Base-by-base conservation (phyloP, 225 moss, liverwort and hornwort genomes). In the Climacium dendroides region DNA sequence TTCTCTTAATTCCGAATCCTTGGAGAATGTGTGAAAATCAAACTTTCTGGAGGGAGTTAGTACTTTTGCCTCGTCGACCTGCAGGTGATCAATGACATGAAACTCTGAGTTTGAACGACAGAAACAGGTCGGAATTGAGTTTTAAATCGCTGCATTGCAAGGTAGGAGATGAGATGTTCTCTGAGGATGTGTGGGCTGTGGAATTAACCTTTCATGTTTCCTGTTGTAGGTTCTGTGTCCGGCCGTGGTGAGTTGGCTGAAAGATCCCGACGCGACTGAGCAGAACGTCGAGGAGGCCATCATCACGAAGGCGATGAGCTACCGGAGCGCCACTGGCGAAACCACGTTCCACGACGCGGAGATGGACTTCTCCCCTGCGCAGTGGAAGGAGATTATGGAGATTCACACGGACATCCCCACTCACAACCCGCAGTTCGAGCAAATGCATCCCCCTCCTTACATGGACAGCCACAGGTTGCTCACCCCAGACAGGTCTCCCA, bases 321-420 rank as follows among this genome's bases (percentile, higher is more conserved):
- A 87, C 66, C 86, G 86, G 23, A 85, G 81, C 54, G 77, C 53
- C 8, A 87, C 73, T 3, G 90, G 86, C 25, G 92, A 92, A 80
- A 88, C 88, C 19, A 87, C 89, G 30, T 91, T 91, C 65, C 91
- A 91, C 80, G 91, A 91, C 19, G 92, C 92, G 71, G 90, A 87
- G 82, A 89, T 90, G 90, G 92, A 92, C 72, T 92, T 92, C 87
- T 91, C 89, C 24, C 87, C 87, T 43, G 85, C 87, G 78, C 81
- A 87, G 81, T 92, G 92, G 92, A 92, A 92, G 78, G 90, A 90
- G 78, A 89, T 89, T 29, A 92, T 87, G 74, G 92, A 92, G 85
- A 88, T 91, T 73, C 71, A 93, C 81, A 43, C 89, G 4, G 88
- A 91, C 43, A 85, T 89, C 5, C 81, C 89, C 58, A 89, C 89